Evolutionary conservation across 169 alveolate genomes (phyloP).

Genomic region (Plasmodium cynomolgi): DNA sequence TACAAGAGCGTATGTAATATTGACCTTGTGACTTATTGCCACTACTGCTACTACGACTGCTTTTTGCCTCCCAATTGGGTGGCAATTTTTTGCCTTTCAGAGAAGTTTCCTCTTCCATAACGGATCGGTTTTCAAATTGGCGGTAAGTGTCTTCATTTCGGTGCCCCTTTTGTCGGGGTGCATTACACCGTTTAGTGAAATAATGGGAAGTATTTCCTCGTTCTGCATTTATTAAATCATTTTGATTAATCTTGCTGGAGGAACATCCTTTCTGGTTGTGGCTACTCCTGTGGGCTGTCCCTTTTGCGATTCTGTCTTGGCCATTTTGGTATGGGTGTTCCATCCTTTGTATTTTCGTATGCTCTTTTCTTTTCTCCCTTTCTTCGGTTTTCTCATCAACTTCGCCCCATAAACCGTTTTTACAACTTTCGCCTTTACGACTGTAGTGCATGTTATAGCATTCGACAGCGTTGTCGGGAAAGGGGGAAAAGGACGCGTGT

Average conservation of each 20-base stretch:
- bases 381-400: not conserved
- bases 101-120: not conserved
- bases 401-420: not conserved
- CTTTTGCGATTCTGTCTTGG: not conserved
- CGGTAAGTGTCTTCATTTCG: constrained; percentile 4
- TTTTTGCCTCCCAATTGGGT: not conserved
- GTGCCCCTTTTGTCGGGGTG: not conserved
- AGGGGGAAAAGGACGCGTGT: not conserved
- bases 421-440: not conserved
- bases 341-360: not conserved
- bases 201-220: not conserved
- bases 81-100: constrained; percentile 1
- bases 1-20: constrained; percentile 1
- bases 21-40: not conserved
- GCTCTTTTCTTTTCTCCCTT: not conserved
- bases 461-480: not conserved
- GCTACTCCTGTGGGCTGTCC: not conserved
- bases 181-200: not conserved
- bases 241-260: not conserved
- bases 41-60: not conserved
- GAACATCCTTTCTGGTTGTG: not conserved
- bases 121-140: not conserved
- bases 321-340: not conserved
- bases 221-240: not conserved
- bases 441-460: not conserved